Percentiles rank a stretch among this genome's conserved stretches.
Evolutionary conservation across 306 rosid genomes (phyloP).

Genomic region (Carpinus viminea): DNA sequence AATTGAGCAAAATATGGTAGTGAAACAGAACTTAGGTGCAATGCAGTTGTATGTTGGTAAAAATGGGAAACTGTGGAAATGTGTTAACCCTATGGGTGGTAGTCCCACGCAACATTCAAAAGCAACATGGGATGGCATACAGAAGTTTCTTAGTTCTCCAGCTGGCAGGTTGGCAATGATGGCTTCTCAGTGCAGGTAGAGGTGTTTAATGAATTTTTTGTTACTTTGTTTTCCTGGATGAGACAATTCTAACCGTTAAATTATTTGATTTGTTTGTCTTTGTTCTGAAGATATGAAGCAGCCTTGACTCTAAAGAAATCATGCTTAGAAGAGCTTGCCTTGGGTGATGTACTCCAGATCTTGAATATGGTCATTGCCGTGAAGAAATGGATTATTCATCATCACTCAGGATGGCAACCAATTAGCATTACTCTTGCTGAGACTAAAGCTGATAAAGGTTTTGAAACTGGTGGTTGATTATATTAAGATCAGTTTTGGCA

Average conservation of each 20-base stretch:
- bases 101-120: slow-evolving; percentile 41
- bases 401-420: slow-evolving; percentile 81
- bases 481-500: slow-evolving; percentile 21
- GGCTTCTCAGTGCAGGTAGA: slow-evolving; percentile 75
- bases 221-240: slow-evolving; percentile 19
- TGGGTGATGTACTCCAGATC: slow-evolving; percentile 69
- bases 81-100: slow-evolving; percentile 62
- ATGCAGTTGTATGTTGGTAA: slow-evolving; percentile 59
- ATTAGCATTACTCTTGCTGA: slow-evolving; percentile 46
- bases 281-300: slow-evolving; percentile 69
- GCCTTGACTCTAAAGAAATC: slow-evolving; percentile 46
- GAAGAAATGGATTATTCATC: slow-evolving; percentile 75
- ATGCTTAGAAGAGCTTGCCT: slow-evolving; percentile 56
- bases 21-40: slow-evolving; percentile 48
- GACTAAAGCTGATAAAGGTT: slow-evolving; percentile 33
- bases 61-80: slow-evolving; percentile 60
- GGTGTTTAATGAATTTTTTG: slow-evolving; percentile 4
- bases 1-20: slow-evolving; percentile 50
- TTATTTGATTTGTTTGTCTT: slow-evolving; percentile 11
- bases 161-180: slow-evolving; percentile 54
- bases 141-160: slow-evolving; percentile 55
- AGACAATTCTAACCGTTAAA: not conserved
- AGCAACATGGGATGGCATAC: slow-evolving; percentile 52
- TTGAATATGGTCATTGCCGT: slow-evolving; percentile 51
- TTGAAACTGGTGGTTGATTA: slow-evolving; percentile 30